A percentile compares a stretch with the other conserved stretches of the same genome.
Conservation (phyloP, 257 asterid genomes). For the Fraxinus quadrangulata region DNA sequence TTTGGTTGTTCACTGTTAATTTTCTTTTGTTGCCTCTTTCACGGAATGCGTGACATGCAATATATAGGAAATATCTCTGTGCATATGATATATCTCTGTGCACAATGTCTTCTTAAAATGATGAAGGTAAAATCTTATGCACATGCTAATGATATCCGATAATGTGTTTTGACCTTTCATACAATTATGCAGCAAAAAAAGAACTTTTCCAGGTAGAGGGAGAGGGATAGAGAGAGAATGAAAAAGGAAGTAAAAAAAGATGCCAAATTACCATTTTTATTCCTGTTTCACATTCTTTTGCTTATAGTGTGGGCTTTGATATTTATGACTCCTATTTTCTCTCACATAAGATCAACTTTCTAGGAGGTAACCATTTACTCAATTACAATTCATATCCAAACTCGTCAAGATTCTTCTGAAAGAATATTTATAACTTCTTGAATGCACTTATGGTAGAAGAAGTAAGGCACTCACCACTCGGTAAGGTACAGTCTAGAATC, state of each 20-base stretch:
- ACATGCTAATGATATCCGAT: background rate
- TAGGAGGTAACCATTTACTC: too few species aligned
- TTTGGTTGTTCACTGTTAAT: background rate
- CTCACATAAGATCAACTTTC: background rate
- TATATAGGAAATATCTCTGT: too few species aligned
- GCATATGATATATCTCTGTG: too few species aligned
- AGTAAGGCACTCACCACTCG: background rate
- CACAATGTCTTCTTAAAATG: background rate
- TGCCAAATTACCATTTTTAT: background rate
- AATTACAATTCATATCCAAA: too few species aligned
- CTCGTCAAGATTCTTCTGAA: too few species aligned
- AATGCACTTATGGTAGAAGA: background rate
- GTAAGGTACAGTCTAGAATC: background rate
- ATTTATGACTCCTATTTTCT: background rate
- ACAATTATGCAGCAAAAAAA: background rate
- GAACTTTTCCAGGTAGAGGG: background rate
- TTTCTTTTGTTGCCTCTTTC: background rate
- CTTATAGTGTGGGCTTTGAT: background rate
- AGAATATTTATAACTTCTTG: background rate
- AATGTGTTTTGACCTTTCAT: background rate
- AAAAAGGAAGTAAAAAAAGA: background rate
- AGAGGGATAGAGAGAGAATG: background rate
- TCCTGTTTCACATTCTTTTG: background rate
- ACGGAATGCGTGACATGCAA: background rate
- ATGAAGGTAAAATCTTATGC: background rate